These are phyloP conservation scores for Pisolithus sp. DNA, from an alignment of 768 basidiomycete species.

Conservation along the genomic window DNA sequence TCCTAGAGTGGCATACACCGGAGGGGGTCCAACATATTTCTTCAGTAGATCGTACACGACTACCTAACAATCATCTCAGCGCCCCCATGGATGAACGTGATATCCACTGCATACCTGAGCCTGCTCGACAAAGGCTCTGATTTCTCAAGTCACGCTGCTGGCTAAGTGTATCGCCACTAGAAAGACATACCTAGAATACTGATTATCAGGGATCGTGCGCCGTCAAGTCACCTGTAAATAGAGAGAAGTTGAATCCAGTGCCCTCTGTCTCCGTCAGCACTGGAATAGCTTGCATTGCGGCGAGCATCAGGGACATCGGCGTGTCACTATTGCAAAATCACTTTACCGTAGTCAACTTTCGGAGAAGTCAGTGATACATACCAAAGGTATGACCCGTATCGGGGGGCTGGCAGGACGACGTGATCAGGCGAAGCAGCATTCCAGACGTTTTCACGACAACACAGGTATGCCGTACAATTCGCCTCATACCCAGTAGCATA, in stretches of 20 bases:
- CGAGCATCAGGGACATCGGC: slow-evolving; percentile 47
- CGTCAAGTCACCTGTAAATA: slow-evolving; percentile 72
- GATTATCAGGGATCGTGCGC: slow-evolving; percentile 64
- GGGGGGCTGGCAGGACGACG: slow-evolving; percentile 49
- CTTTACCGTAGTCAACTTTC: not conserved
- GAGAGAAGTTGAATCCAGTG: slow-evolving; percentile 54
- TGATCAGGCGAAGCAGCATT: slow-evolving; percentile 43
- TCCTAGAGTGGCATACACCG: slow-evolving; percentile 64
- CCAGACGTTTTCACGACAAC: slow-evolving; percentile 50
- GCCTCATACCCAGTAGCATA: slow-evolving; percentile 66
- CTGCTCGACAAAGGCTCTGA: slow-evolving; percentile 53
- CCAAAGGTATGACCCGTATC: slow-evolving; percentile 58
- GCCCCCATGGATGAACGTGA: not conserved
- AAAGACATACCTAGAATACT: slow-evolving; percentile 46
- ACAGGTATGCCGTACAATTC: slow-evolving; percentile 57
- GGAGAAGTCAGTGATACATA: slow-evolving; percentile 8
- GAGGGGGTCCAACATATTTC: slow-evolving; percentile 48
- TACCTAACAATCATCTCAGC: slow-evolving; percentile 31
- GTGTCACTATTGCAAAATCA: slow-evolving; percentile 40
- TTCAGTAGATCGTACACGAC: slow-evolving; percentile 58
- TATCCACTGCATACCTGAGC: slow-evolving; percentile 40
- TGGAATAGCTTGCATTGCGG: slow-evolving; percentile 62
- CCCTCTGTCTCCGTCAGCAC: slow-evolving; percentile 52
- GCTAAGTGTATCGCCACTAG: not conserved
- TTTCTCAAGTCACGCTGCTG: not conserved